Evolutionary conservation across 2,329 filamentous ascomycete genomes (phyloP).

Genomic region (Bipolaris victoriae): DNA sequence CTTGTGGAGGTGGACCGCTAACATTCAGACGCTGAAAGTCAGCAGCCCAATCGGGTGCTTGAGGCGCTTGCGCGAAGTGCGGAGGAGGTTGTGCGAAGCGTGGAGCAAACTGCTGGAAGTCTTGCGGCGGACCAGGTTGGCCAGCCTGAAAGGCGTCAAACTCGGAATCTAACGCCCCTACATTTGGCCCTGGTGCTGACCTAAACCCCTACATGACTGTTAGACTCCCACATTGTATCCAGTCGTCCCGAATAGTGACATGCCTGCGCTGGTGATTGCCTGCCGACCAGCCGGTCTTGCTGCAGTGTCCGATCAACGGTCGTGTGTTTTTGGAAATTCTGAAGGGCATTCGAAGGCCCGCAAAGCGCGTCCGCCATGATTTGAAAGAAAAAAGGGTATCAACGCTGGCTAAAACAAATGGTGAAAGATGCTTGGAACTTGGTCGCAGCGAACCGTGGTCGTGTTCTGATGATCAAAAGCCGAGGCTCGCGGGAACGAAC

Average conservation of each 20-base stretch:
- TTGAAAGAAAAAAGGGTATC: slow-evolving; percentile 22
- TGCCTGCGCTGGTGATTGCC: slow-evolving; percentile 63
- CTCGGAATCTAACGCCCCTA: slow-evolving; percentile 66
- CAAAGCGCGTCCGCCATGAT: slow-evolving; percentile 72
- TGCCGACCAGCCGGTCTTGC: slow-evolving; percentile 69
- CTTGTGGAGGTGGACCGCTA: slow-evolving; percentile 49
- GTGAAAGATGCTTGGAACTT: not conserved
- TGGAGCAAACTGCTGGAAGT: slow-evolving; percentile 44
- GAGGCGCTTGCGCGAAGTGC: slow-evolving; percentile 42
- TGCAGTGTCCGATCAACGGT: slow-evolving; percentile 72
- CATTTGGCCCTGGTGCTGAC: slow-evolving; percentile 59
- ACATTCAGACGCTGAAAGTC: slow-evolving; percentile 59
- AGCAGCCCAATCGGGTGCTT: slow-evolving; percentile 54
- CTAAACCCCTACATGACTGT: slow-evolving; percentile 63
- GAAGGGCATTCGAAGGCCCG: slow-evolving; percentile 76
- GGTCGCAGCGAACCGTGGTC: slow-evolving; percentile 3
- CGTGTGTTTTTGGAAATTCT: slow-evolving; percentile 73
- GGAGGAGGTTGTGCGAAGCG: slow-evolving; percentile 50
- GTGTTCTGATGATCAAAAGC: slow-evolving; percentile 19
- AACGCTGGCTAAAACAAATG: slow-evolving; percentile 27
- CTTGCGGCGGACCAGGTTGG: slow-evolving; percentile 46
- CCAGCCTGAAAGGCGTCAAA: slow-evolving; percentile 72
- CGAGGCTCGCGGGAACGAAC: slow-evolving; percentile 27
- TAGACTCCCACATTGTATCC: slow-evolving; percentile 2
- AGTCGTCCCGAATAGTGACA: slow-evolving; percentile 17